These are phyloP conservation scores for Neopestalotiopsis clavispora DNA, from an alignment of 2,329 filamentous ascomycete species.

Conservation along the genomic window DNA sequence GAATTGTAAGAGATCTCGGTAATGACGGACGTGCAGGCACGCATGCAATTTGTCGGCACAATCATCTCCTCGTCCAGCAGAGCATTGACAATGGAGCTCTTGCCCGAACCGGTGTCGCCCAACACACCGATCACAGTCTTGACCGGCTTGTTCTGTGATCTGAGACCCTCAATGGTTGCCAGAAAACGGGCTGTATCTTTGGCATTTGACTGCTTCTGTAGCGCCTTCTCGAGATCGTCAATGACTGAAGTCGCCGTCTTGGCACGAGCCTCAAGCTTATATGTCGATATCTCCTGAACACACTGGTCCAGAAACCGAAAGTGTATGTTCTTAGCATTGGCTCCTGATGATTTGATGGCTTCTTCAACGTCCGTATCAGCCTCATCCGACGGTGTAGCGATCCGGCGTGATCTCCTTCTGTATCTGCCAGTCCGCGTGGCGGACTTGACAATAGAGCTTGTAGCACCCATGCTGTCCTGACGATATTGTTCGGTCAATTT, in stretches of 20 bases:
- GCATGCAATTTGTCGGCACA: constrained; percentile 44
- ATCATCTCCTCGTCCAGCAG: constrained; percentile 35
- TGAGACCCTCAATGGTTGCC: not conserved
- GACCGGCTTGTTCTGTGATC: not conserved
- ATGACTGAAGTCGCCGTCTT: not conserved
- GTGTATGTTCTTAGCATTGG: not conserved
- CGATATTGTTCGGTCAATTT: too few relatives aligned
- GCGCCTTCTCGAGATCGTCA: not conserved
- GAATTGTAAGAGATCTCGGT: constrained; percentile 35
- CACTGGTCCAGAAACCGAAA: not conserved
- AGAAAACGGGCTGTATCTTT: not conserved
- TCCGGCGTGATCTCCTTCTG: too few relatives aligned
- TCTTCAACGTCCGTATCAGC: not conserved
- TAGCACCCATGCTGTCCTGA: too few relatives aligned
- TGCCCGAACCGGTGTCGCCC: constrained; percentile 28
- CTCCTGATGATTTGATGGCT: not conserved
- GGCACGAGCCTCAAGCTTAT: constrained; percentile 1
- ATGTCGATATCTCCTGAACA: not conserved
- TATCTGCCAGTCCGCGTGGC: too few relatives aligned
- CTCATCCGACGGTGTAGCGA: too few relatives aligned
- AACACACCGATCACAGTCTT: constrained; percentile 24
- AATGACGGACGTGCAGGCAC: constrained; percentile 33
- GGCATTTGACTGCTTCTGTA: constrained; percentile 2
- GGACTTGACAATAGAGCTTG: too few relatives aligned
- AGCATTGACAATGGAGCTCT: constrained; percentile 31